Evolutionary conservation across 768 basidiomycete genomes (phyloP).

Genomic region (Cubamyces lactineus): DNA sequence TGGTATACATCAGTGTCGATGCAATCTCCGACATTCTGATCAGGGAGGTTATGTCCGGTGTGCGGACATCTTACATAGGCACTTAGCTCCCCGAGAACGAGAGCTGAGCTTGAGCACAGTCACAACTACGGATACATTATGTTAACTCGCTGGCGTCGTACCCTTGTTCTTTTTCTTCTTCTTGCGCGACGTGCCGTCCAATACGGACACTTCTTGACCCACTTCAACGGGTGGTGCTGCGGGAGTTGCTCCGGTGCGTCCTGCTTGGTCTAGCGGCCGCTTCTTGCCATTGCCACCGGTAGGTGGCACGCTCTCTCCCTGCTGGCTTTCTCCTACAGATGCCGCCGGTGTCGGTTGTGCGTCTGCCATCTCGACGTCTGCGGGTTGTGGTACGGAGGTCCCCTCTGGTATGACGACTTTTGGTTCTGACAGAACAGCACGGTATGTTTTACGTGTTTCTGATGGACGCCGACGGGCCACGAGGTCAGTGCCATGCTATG

Average conservation of each 20-base stretch:
- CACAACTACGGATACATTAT: neutral
- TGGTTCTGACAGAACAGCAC: constrained; percentile 79
- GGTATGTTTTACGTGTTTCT: constrained; percentile 85
- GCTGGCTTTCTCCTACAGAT: neutral
- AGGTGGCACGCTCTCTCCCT: neutral
- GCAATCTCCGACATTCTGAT: too few species aligned
- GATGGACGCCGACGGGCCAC: neutral
- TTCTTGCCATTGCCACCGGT: constrained; percentile 10
- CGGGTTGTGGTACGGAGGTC: neutral
- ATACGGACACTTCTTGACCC: neutral
- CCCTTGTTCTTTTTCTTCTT: constrained; percentile 28
- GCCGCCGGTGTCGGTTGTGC: neutral
- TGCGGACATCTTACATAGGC: too few species aligned
- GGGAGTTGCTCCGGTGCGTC: neutral
- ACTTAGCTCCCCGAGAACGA: too few species aligned
- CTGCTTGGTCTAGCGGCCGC: constrained; percentile 13
- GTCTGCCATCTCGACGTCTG: constrained; percentile 5
- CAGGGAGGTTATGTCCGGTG: too few species aligned
- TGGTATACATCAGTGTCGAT: too few species aligned
- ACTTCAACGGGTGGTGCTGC: neutral
- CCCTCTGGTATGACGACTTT: constrained; percentile 56
- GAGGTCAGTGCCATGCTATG: neutral
- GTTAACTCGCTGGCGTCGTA: neutral
- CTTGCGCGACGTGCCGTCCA: constrained; percentile 24
- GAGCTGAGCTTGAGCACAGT: too few species aligned